Evolutionary conservation across 2,329 filamentous ascomycete genomes (phyloP).

Genomic region (Piedraia hortae): DNA sequence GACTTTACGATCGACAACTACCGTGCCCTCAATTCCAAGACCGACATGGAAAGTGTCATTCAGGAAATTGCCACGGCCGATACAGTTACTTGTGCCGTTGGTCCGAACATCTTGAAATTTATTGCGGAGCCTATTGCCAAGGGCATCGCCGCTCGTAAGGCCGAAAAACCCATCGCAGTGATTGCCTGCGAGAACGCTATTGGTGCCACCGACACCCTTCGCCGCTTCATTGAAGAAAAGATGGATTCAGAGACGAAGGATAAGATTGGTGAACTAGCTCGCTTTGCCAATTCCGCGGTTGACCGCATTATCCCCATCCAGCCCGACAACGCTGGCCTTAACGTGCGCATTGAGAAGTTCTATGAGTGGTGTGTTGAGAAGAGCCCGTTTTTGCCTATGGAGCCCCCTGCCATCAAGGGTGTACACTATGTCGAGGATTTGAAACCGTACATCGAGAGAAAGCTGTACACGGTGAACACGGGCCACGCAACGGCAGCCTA

Average conservation of each 20-base stretch:
- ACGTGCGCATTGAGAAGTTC: constrained; percentile 94
- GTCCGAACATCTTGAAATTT: constrained; percentile 85
- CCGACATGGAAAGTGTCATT: constrained; percentile 53
- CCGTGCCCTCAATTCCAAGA: constrained; percentile 85
- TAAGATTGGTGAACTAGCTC: constrained; percentile 44
- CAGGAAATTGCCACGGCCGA: constrained; percentile 69
- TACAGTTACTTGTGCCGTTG: constrained; percentile 86
- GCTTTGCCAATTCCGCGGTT: constrained; percentile 92
- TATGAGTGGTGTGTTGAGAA: constrained; percentile 95
- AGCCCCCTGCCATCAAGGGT: constrained; percentile 50
- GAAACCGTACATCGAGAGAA: constrained; percentile 90
- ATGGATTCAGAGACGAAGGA: constrained; percentile 36
- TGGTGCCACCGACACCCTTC: constrained; percentile 70
- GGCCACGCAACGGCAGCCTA: constrained; percentile 89
- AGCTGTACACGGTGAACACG: constrained; percentile 98
- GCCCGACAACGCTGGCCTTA: constrained; percentile 47
- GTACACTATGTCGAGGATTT: constrained; percentile 86
- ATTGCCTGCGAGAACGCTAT: constrained; percentile 98
- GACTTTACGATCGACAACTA: constrained; percentile 79
- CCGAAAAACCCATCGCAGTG: constrained; percentile 46
- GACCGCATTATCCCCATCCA: constrained; percentile 94
- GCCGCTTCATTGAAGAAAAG: constrained; percentile 44
- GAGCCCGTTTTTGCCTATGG: constrained; percentile 48
- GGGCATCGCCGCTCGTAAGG: constrained; percentile 53
- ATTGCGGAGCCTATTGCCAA: constrained; percentile 89